Evolutionary conservation across 257 asterid genomes (phyloP).

Genomic region (Craterostigma plantagineum): DNA sequence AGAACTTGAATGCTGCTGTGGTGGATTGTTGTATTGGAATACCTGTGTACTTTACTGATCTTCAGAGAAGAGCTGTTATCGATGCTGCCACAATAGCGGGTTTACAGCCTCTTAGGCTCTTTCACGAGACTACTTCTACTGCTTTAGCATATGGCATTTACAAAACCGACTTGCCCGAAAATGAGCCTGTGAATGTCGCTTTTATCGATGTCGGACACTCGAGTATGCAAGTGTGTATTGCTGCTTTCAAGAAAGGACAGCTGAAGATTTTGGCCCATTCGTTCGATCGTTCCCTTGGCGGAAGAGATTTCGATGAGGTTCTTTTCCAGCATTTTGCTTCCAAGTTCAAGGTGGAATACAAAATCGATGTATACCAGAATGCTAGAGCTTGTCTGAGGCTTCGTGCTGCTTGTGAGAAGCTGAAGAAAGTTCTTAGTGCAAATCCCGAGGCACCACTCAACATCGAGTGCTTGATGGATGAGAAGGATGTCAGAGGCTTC

Average conservation of each 20-base stretch:
- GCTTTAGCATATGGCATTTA: conserved; percentile 92
- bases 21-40: conserved; percentile 93
- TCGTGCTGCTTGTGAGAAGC: conserved; percentile 81
- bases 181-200: conserved; percentile 60
- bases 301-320: conserved; percentile 89
- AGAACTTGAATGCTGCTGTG: conserved; percentile 72
- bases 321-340: conserved; percentile 81
- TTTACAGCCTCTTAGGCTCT: conserved; percentile 70
- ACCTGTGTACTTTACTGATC: conserved; percentile 84
- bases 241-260: conserved; percentile 91
- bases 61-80: conserved; percentile 80
- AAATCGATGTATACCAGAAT: conserved; percentile 79
- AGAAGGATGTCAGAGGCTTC: conserved; percentile 81
- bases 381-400: conserved; percentile 88
- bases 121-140: conserved; percentile 99
- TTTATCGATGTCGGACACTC: conserved; percentile 84
- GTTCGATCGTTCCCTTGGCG: conserved; percentile 78
- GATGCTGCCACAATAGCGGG: conserved; percentile 98
- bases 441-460: conserved; percentile 86
- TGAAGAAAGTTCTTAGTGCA: conserved; percentile 86
- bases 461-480: conserved; percentile 92
- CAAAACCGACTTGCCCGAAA: conserved; percentile 86
- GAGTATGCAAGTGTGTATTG: conserved; percentile 88
- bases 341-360: conserved; percentile 78
- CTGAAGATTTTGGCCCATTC: conserved; percentile 80